Evolutionary conservation across 768 basidiomycete species (phyloP).

Genomic region (Boletus insuetus): DNA sequence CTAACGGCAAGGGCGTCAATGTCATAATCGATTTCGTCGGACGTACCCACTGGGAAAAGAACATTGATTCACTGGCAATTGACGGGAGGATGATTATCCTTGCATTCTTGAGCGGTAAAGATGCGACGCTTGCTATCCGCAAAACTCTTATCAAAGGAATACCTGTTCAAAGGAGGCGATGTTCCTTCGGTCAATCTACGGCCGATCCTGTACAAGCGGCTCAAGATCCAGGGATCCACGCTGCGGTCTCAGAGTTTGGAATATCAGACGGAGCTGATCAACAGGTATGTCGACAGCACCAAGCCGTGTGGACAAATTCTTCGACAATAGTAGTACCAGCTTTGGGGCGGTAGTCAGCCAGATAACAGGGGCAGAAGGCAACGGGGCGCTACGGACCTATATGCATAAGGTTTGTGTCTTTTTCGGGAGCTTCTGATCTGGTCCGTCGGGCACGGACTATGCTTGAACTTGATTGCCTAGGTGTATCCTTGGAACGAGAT

Average conservation of each 20-base stretch:
- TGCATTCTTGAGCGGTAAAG: slow-evolving; percentile 61
- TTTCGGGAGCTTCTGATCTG: slow-evolving; percentile 8
- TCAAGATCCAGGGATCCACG: slow-evolving; percentile 87
- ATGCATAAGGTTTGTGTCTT: slow-evolving; percentile 65
- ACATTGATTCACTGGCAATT: slow-evolving; percentile 62
- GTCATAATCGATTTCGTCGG: slow-evolving; percentile 86
- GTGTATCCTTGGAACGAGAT: slow-evolving; percentile 81
- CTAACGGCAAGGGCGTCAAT: slow-evolving; percentile 70
- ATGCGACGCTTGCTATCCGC: slow-evolving; percentile 10
- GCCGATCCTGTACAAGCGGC: slow-evolving; percentile 77
- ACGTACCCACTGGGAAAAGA: slow-evolving; percentile 68
- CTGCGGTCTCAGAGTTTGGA: slow-evolving; percentile 68
- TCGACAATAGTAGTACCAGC: slow-evolving; percentile 25
- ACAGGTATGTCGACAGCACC: slow-evolving; percentile 38
- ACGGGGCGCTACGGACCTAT: slow-evolving; percentile 65
- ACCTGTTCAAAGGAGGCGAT: slow-evolving; percentile 42
- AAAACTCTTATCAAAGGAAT: slow-evolving; percentile 20
- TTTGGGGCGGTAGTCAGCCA: slow-evolving; percentile 57
- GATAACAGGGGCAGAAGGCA: slow-evolving; percentile 56
- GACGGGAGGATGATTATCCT: slow-evolving; percentile 78
- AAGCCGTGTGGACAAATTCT: neutral
- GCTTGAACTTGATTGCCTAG: slow-evolving; percentile 34
- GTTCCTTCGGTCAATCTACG: slow-evolving; percentile 54
- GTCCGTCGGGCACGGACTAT: slow-evolving; percentile 12
- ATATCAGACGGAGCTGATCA: slow-evolving; percentile 76